These are phyloP conservation scores for Actinidia polygama DNA, from an alignment of 179 eudicot species.

Conservation along the genomic window DNA sequence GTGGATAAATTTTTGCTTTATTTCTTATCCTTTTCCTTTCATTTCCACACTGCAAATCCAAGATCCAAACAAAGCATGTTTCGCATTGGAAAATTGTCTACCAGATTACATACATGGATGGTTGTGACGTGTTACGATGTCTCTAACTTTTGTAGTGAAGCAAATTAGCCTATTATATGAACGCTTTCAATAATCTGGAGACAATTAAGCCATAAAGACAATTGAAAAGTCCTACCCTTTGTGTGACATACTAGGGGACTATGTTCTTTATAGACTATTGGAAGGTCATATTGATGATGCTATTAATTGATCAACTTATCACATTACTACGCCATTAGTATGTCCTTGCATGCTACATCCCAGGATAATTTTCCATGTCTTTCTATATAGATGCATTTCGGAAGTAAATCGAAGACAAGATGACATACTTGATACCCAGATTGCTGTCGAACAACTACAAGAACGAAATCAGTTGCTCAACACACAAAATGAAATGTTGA, in stretches of 20 bases:
- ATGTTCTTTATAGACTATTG: no score
- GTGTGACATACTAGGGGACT: no score
- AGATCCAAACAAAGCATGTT: neutral
- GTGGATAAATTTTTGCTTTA: no score
- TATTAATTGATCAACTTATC: neutral
- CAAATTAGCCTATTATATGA: neutral
- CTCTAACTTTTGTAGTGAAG: neutral
- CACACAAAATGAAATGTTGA: slow-evolving; percentile 66
- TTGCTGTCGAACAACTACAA: slow-evolving; percentile 52
- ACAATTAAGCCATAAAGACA: neutral
- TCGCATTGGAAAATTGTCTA: neutral
- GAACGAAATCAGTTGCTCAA: slow-evolving; percentile 57
- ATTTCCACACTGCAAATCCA: neutral
- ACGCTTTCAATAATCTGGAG: neutral
- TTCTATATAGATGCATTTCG: slow-evolving; percentile 39
- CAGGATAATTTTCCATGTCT: neutral
- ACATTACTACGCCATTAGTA: neutral
- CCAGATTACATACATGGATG: no score
- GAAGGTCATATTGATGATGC: no score
- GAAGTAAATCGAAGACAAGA: slow-evolving; percentile 50
- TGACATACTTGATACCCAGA: slow-evolving; percentile 43
- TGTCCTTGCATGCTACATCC: neutral
- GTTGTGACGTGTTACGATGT: neutral
- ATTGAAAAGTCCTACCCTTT: neutral
- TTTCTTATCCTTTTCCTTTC: neutral